Evolutionary conservation across 352 stramenopile genomes (phyloP), one percentile per base, ranked within the genome.

Genomic region (Phytophthora litchii): DNA sequence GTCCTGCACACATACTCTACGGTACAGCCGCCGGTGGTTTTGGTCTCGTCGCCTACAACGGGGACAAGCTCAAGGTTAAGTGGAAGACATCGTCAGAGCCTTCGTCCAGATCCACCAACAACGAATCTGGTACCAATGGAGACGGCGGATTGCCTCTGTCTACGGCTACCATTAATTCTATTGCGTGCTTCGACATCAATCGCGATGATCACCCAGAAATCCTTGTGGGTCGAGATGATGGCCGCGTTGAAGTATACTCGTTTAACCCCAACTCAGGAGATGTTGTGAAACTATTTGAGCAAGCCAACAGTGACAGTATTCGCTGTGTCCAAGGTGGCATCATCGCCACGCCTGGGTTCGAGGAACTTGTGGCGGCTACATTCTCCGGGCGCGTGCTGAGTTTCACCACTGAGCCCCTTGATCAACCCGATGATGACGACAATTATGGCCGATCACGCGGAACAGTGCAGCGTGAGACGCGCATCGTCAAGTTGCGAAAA

Each of bases 401-500:
- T 51, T 93, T 94, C 46, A 96, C 81, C 25, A 91, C 87, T 4
- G 85, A 94, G 51, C 83, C 85, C 5, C 73, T 94, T 12, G 84
- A 93, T 31, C 76, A 93, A 31, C 69, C 74, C 1, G 87, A 94
- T 42, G 56, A 54, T 1, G 83, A 91, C 20, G 87, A 96, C 54
- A 74, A 70, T n/a, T 89, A 90, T 35, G 85, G 87, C 5, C 78
- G 87, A 19, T 87, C 85, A 4, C 80, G 86, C 19, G 87, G 83
- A 11, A 91, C 80, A 0, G 74, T 94, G 23, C 86, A 89, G 29
- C 78, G 80, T 10, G 86, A 91, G 60, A 89, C 73, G 3, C 79
- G 81, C n/a, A 91, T 94, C 40, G 59, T 88, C 32, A 92, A 92
- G 67, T 69, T 92, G 6, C 79, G 82, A 37, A 92, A 94, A 57